phyloP scores from a whole-genome alignment of 2,329 filamentous ascomycete genomes.

The Aspergillus terreus region DNA sequence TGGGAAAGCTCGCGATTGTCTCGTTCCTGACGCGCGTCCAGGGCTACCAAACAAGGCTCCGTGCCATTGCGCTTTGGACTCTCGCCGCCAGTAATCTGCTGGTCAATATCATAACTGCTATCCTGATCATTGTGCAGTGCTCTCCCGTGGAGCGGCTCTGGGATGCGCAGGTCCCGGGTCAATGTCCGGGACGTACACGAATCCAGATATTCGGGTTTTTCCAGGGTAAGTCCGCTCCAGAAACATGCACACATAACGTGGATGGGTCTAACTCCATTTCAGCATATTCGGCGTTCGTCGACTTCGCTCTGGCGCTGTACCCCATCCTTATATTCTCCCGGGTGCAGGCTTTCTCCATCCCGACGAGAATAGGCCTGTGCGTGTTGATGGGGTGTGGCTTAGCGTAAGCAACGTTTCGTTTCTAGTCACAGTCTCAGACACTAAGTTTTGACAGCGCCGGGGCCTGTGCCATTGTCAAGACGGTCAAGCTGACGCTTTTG shows the following conservation, averaged over 20 bases:
- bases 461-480: slow-evolving; percentile 18
- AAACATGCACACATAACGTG: neutral
- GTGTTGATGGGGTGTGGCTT: slow-evolving; percentile 24
- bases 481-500: slow-evolving; percentile 8
- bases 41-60: slow-evolving; percentile 11
- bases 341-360: slow-evolving; percentile 7
- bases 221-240: slow-evolving; percentile 14
- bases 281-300: slow-evolving; percentile 17
- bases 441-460: slow-evolving; percentile 9
- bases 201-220: slow-evolving; percentile 16
- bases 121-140: slow-evolving; percentile 10
- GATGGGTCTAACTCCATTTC: neutral
- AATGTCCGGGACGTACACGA: slow-evolving; percentile 10
- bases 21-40: slow-evolving; percentile 20
- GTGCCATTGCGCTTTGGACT: neutral
- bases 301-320: slow-evolving; percentile 20
- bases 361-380: slow-evolving; percentile 23
- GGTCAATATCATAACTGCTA: neutral
- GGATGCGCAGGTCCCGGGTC: slow-evolving; percentile 9
- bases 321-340: slow-evolving; percentile 22
- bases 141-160: slow-evolving; percentile 13
- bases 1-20: slow-evolving; percentile 17
- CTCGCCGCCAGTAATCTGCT: neutral
- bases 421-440: neutral
- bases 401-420: slow-evolving; percentile 8